phyloP scores from a whole-genome alignment of 805 yeast genomes.

The Nakazawaea ernobii region DNA sequence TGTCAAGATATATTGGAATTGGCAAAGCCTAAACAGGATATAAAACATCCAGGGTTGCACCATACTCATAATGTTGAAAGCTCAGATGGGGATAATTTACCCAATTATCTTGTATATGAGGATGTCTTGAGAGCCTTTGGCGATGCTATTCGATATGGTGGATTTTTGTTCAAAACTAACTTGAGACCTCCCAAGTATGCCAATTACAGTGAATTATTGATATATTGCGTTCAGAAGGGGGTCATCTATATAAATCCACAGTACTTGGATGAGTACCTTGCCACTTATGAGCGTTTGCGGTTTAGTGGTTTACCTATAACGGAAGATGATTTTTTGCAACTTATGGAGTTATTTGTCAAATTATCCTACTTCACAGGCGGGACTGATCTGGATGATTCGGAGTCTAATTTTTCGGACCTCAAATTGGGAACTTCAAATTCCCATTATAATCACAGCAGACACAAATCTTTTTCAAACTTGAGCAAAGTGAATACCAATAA shows the following conservation, averaged over 20 bases:
- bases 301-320: constrained; percentile 59
- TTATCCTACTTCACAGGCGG: background rate
- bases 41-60: constrained; percentile 47
- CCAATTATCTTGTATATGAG: constrained; percentile 35
- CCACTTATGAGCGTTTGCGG: constrained; percentile 59
- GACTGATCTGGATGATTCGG: background rate
- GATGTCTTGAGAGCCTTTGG: constrained; percentile 52
- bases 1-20: constrained; percentile 34
- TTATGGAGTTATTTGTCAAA: constrained; percentile 40
- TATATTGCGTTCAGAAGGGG: constrained; percentile 24
- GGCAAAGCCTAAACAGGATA: constrained; percentile 36
- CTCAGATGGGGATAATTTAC: constrained; percentile 12
- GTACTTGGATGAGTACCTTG: constrained; percentile 29
- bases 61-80: constrained; percentile 10
- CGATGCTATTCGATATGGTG: constrained; percentile 48
- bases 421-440: background rate
- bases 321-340: constrained; percentile 52
- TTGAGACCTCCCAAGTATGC: constrained; percentile 29
- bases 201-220: constrained; percentile 36
- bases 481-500: background rate
- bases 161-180: constrained; percentile 30
- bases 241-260: constrained; percentile 8
- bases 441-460: background rate
- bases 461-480: background rate
- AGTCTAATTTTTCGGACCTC: background rate